Conservation (phyloP, 164 flowering plant genomes). For the Magnolia changhungtana region DNA sequence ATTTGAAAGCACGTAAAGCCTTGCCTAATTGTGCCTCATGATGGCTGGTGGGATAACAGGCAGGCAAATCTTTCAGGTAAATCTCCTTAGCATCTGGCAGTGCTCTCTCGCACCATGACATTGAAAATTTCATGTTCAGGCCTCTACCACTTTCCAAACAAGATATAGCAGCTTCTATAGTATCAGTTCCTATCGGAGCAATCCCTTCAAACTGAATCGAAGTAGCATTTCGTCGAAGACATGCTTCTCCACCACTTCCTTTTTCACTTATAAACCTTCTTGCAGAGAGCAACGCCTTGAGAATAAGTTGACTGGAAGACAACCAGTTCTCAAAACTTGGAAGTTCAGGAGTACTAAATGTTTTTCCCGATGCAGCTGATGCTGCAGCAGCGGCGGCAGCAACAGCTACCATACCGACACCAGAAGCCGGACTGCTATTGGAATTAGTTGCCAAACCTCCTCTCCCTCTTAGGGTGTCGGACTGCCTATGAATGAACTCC, state of each 20-base stretch:
- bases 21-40: conserved; percentile 66
- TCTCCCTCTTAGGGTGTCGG: conserved; percentile 77
- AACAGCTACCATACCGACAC: conserved; percentile 89
- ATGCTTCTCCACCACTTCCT: conserved; percentile 36
- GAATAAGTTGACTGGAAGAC: conserved; percentile 51
- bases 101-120: conserved; percentile 73
- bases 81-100: conserved; percentile 76
- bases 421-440: conserved; percentile 68
- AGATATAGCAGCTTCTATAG: conserved; percentile 51
- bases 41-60: conserved; percentile 67
- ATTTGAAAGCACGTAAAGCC: conserved; percentile 62
- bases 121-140: conserved; percentile 67
- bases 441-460: conserved; percentile 51
- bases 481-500: conserved; percentile 70
- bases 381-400: conserved; percentile 94
- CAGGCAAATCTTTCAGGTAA: conserved; percentile 71
- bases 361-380: conserved; percentile 71
- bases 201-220: conserved; percentile 29
- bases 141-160: conserved; percentile 62
- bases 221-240: conserved; percentile 30
- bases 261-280: conserved; percentile 39
- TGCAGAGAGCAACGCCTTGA: conserved; percentile 51
- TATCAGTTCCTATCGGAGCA: conserved; percentile 35
- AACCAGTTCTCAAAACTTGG: conserved; percentile 74
- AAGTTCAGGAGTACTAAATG: conserved; percentile 47